Evolutionary conservation across 2,329 filamentous ascomycete genomes (phyloP).

Genomic region (Talaromyces sp.): DNA sequence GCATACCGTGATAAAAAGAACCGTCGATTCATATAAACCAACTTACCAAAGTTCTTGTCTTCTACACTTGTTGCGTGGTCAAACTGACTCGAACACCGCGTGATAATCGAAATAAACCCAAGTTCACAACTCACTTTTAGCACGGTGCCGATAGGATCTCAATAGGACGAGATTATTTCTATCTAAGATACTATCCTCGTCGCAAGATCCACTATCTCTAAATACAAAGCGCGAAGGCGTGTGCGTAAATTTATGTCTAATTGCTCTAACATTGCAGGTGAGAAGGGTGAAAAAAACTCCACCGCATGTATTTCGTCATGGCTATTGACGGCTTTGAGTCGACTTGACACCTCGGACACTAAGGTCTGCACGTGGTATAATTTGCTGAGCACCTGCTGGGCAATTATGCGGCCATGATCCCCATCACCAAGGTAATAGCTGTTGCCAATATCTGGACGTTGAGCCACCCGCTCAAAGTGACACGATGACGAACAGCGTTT

Average conservation of each 20-base stretch:
- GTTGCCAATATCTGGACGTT: not conserved
- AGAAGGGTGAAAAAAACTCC: not conserved
- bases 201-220: not conserved
- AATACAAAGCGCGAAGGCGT: not conserved
- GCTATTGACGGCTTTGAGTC: conserved; percentile 10
- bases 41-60: too few species aligned
- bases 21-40: too few species aligned
- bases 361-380: conserved; percentile 31
- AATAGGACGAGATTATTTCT: not conserved
- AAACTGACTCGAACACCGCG: not conserved
- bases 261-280: not conserved
- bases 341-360: conserved; percentile 22
- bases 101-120: not conserved
- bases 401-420: conserved; percentile 21
- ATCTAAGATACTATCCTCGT: not conserved
- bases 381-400: conserved; percentile 33
- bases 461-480: not conserved
- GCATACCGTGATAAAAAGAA: too few species aligned
- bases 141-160: not conserved
- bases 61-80: too few species aligned
- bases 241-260: not conserved
- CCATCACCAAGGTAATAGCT: conserved; percentile 17
- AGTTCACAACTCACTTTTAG: not conserved
- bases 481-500: not conserved
- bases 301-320: not conserved